These are phyloP conservation scores for Cardamine chenopodiifolia DNA, from an alignment of 345 rosid genomes.

Conservation along the genomic window DNA sequence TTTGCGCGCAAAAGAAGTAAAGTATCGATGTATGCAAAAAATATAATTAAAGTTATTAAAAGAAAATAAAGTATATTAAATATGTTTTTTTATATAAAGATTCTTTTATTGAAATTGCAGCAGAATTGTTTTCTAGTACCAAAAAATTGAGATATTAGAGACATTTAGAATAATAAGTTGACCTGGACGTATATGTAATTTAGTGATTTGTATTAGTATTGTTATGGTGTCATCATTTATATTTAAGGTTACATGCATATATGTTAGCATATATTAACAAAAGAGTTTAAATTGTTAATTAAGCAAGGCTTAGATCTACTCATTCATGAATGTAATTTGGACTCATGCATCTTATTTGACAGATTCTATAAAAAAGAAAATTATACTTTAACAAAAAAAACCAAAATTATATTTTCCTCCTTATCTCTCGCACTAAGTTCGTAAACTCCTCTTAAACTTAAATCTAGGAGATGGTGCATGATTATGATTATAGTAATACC, in stretches of 20 bases:
- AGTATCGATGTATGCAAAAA: conserved; percentile 24
- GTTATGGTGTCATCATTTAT: not conserved
- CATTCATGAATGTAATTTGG: conserved; percentile 19
- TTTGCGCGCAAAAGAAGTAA: conserved; percentile 32
- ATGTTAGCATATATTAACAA: not conserved
- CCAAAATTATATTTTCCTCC: not conserved
- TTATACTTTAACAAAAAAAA: no score
- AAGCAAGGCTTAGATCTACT: conserved; percentile 1
- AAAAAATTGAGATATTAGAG: conserved; percentile 7
- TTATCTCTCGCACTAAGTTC: conserved; percentile 14
- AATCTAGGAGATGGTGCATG: conserved; percentile 7
- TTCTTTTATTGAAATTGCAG: no score
- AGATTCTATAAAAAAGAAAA: not conserved
- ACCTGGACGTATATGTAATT: not conserved
- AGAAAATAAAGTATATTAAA: conserved; percentile 22
- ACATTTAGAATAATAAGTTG: not conserved
- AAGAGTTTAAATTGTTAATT: not conserved
- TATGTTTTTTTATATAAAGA: no score
- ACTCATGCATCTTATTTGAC: conserved; percentile 3
- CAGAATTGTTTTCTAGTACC: no score
- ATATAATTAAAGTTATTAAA: conserved; percentile 25
- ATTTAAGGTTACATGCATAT: not conserved
- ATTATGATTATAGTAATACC: not conserved
- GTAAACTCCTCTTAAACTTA: not conserved
- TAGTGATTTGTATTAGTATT: not conserved